phyloP scores from a whole-genome alignment of 192 early-diverging fungal genomes.

The Powellomyces hirtus region DNA sequence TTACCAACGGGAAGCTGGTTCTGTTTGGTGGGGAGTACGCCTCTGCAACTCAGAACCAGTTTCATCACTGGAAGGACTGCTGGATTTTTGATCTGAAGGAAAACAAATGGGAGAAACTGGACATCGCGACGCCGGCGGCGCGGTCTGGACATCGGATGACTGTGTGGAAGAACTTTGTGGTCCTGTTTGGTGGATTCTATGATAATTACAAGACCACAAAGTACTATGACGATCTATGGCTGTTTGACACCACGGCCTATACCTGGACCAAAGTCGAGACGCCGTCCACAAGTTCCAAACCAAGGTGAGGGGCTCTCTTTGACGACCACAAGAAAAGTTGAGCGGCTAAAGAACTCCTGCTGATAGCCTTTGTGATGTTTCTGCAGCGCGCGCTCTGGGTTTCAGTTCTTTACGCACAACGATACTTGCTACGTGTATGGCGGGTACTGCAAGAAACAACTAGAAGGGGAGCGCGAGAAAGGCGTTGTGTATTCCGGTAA shows the following conservation, averaged over 20 bases:
- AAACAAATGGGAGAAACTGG: conserved; percentile 67
- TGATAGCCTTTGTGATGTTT: neutral
- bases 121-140: conserved; percentile 37
- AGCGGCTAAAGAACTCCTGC: neutral
- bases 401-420: conserved; percentile 52
- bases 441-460: conserved; percentile 64
- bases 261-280: conserved; percentile 51
- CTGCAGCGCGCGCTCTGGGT: conserved; percentile 53
- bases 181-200: conserved; percentile 69
- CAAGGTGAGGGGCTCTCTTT: conserved; percentile 1
- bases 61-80: conserved; percentile 52
- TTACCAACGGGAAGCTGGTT: conserved; percentile 58
- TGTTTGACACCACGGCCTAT: conserved; percentile 64
- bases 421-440: conserved; percentile 65
- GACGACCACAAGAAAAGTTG: too few species aligned
- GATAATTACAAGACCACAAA: conserved; percentile 41
- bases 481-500: conserved; percentile 11
- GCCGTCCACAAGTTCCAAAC: conserved; percentile 3
- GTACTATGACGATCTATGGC: conserved; percentile 64
- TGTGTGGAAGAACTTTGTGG: conserved; percentile 30
- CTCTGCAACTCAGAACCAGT: conserved; percentile 15
- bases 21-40: conserved; percentile 57
- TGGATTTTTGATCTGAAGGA: conserved; percentile 71
- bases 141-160: conserved; percentile 32
- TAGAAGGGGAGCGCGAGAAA: conserved; percentile 31